A percentile compares a stretch with the other conserved stretches of the same genome.
Conservation (phyloP, 75 land plant genomes). For the Pinus taeda region DNA sequence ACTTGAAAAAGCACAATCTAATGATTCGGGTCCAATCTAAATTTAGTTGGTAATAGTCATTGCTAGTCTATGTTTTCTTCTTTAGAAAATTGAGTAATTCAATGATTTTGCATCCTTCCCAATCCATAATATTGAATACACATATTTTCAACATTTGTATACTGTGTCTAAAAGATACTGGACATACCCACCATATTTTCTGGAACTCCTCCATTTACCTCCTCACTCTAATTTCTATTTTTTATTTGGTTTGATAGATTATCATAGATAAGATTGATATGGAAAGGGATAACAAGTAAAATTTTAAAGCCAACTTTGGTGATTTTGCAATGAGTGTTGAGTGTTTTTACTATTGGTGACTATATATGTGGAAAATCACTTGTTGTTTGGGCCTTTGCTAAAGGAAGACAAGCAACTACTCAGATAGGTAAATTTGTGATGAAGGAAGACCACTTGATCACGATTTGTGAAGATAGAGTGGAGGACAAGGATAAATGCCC, state of each 20-base stretch:
- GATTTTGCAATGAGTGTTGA: constrained; percentile 72
- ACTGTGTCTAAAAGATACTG: not conserved
- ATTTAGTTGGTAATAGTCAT: too few species aligned
- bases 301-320: constrained; percentile 90
- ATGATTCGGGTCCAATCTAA: too few species aligned
- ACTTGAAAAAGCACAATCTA: too few species aligned
- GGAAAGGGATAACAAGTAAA: constrained; percentile 74
- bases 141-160: not conserved
- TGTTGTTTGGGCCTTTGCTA: constrained; percentile 95
- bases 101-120: not conserved
- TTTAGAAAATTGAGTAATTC: too few species aligned
- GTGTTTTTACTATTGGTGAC: constrained; percentile 95
- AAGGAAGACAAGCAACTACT: constrained; percentile 82
- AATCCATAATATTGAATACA: not conserved
- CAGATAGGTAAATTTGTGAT: constrained; percentile 78
- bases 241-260: constrained; percentile 35
- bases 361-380: constrained; percentile 93
- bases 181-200: not conserved
- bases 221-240: not conserved
- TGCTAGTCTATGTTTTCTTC: too few species aligned
- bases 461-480: too few species aligned
- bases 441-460: constrained; percentile 30
- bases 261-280: constrained; percentile 75
- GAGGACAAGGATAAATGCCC: too few species aligned
- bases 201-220: not conserved